These are phyloP conservation scores for Calcarisporium arbuscula DNA, from an alignment of 2,329 filamentous ascomycete genomes.

Conservation along the genomic window DNA sequence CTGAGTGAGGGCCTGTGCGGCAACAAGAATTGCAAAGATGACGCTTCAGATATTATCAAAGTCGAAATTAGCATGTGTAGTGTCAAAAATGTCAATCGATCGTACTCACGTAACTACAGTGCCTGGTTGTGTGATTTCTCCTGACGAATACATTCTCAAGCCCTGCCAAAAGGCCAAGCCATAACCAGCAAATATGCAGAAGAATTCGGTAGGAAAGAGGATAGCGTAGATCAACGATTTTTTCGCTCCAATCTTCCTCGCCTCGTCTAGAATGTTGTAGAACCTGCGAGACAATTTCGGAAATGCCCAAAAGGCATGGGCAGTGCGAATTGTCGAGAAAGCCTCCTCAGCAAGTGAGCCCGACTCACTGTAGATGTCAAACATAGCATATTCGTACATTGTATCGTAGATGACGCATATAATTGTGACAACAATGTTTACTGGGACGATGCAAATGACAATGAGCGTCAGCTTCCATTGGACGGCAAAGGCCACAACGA, in stretches of 20 bases:
- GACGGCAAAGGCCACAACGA: slow-evolving; percentile 32
- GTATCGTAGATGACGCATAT: slow-evolving; percentile 33
- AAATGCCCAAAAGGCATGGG: slow-evolving; percentile 45
- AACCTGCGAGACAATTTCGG: slow-evolving; percentile 36
- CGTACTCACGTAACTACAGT: slow-evolving; percentile 37
- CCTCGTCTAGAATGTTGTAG: slow-evolving; percentile 33
- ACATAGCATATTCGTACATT: slow-evolving; percentile 35
- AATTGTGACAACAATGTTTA: slow-evolving; percentile 33
- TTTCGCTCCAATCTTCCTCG: slow-evolving; percentile 30
- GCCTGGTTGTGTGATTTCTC: slow-evolving; percentile 38
- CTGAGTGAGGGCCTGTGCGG: slow-evolving; percentile 36
- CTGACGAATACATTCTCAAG: slow-evolving; percentile 36
- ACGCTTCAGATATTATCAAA: slow-evolving; percentile 30
- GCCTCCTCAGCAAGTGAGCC: slow-evolving; percentile 42
- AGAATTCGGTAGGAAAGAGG: slow-evolving; percentile 39
- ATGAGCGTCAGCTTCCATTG: slow-evolving; percentile 39
- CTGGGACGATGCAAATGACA: slow-evolving; percentile 38
- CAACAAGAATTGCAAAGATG: slow-evolving; percentile 41
- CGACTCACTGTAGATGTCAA: slow-evolving; percentile 35
- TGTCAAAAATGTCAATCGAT: slow-evolving; percentile 36
- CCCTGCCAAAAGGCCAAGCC: slow-evolving; percentile 47
- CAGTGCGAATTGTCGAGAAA: slow-evolving; percentile 41
- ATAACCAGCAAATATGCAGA: slow-evolving; percentile 41
- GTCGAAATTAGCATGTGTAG: slow-evolving; percentile 14
- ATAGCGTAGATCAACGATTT: slow-evolving; percentile 38